A percentile compares a stretch with the other conserved stretches of the same genome.
These are phyloP conservation scores for Candida insectorum DNA, from an alignment of 805 yeast genomes.

Conservation along the genomic window DNA sequence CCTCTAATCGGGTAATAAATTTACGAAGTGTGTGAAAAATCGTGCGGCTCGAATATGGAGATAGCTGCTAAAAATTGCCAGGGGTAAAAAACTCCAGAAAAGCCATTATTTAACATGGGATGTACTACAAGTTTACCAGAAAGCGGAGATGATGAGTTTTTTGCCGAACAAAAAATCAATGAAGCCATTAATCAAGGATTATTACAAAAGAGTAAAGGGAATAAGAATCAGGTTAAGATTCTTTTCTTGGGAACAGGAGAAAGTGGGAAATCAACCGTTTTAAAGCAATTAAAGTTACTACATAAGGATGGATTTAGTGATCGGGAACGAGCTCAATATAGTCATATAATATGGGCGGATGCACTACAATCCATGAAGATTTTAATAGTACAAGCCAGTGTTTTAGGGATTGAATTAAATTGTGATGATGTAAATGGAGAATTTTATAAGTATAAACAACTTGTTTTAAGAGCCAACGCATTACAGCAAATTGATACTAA, in stretches of 20 bases:
- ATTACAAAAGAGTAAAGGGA: constrained; percentile 47
- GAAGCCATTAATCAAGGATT: constrained; percentile 65
- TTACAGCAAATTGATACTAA: constrained; percentile 61
- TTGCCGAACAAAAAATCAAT: constrained; percentile 51
- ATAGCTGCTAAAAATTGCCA: not conserved
- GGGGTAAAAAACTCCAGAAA: not conserved
- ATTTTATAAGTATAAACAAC: constrained; percentile 45
- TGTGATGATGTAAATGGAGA: constrained; percentile 55
- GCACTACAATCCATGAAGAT: constrained; percentile 78
- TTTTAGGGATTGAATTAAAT: constrained; percentile 57
- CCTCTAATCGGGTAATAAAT: too few species aligned
- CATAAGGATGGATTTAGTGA: constrained; percentile 83
- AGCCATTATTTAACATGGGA: constrained; percentile 51
- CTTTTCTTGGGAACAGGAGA: constrained; percentile 92
- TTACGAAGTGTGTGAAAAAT: constrained; percentile 5
- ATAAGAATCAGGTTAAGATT: constrained; percentile 62
- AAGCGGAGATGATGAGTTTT: constrained; percentile 49
- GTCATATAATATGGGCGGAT: constrained; percentile 91
- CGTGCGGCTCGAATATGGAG: constrained; percentile 4
- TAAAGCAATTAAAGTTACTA: constrained; percentile 80
- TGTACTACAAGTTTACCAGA: constrained; percentile 55
- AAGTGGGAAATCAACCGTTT: constrained; percentile 88
- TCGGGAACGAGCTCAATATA: constrained; percentile 75
- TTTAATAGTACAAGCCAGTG: constrained; percentile 72
- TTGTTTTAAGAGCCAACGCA: constrained; percentile 54